Evolutionary conservation across 352 stramenopile species (phyloP).

Genomic region (Stramenopiles sp.): DNA sequence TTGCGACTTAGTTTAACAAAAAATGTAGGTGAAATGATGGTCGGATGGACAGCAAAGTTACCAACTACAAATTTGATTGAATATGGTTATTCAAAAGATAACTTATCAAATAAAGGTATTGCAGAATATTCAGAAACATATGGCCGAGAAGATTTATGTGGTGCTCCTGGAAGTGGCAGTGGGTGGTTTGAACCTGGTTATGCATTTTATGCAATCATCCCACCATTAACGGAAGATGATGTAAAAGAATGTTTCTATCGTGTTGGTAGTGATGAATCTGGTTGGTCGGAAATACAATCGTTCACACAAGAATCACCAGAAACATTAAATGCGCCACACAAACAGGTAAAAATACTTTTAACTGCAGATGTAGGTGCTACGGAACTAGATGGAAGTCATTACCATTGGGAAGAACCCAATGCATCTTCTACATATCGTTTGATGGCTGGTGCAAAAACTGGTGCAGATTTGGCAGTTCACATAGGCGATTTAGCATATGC

Average conservation of each 20-base stretch:
- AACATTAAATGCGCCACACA: not conserved
- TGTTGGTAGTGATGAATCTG: conserved; percentile 8
- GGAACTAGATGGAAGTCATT: not conserved
- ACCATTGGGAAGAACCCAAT: conserved; percentile 13
- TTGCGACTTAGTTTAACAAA: not conserved
- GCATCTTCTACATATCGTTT: not conserved
- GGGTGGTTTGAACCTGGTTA: conserved; percentile 9
- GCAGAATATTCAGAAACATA: not conserved
- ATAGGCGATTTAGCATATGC: conserved; percentile 11
- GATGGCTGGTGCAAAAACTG: not conserved
- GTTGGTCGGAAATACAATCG: conserved; percentile 9
- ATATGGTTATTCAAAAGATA: not conserved
- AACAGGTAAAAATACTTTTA: conserved; percentile 9
- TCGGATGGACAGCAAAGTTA: conserved; percentile 3
- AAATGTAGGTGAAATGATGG: conserved; percentile 5
- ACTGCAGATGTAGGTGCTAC: conserved; percentile 11
- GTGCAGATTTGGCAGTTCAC: conserved; percentile 7
- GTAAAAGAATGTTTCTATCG: not conserved
- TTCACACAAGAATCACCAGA: not conserved
- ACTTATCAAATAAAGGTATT: not conserved
- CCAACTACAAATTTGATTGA: not conserved
- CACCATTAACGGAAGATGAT: not conserved
- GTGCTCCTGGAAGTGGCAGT: not conserved
- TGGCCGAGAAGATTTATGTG: conserved; percentile 9
- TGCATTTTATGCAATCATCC: conserved; percentile 2